These are phyloP conservation scores for Rhododendron ovatum DNA, from an alignment of 148 eudicot genomes.

Conservation along the genomic window DNA sequence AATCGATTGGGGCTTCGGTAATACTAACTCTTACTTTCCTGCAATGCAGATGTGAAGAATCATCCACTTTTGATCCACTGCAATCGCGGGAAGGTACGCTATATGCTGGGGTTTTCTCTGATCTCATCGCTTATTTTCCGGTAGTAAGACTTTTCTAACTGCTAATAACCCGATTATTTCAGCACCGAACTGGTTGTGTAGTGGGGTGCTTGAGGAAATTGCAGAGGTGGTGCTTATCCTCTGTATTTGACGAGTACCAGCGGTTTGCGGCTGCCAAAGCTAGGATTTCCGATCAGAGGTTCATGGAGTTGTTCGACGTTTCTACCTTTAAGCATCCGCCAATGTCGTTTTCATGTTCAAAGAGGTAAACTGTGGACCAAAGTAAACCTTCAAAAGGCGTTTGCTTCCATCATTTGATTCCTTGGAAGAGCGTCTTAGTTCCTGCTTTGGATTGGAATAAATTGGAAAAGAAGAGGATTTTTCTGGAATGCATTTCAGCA, in stretches of 20 bases:
- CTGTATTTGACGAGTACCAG: conserved; percentile 78
- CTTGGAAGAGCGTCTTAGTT: conserved; percentile 14
- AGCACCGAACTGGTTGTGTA: conserved; percentile 81
- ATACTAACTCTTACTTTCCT: neutral
- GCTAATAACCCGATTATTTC: neutral
- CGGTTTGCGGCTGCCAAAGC: conserved; percentile 80
- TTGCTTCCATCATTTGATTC: conserved; percentile 12
- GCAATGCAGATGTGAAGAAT: conserved; percentile 59
- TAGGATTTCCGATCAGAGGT: conserved; percentile 73
- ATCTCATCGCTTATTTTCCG: neutral
- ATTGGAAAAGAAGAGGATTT: conserved; percentile 8
- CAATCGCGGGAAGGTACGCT: conserved; percentile 88
- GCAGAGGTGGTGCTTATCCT: conserved; percentile 77
- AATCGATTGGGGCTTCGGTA: neutral
- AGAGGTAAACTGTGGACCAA: conserved; percentile 8
- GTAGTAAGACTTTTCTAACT: neutral
- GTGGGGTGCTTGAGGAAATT: conserved; percentile 83
- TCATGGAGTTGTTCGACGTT: conserved; percentile 64
- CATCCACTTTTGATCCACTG: conserved; percentile 87
- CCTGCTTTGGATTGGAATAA: conserved; percentile 13
- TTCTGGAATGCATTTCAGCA: conserved; percentile 15
- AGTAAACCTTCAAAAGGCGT: neutral
- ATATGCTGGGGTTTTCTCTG: neutral
- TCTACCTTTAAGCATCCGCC: conserved; percentile 40
- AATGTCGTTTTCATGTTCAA: conserved; percentile 19